A percentile compares a stretch with the other conserved stretches of the same genome.
Evolutionary conservation across 1,139 yeast genomes (phyloP).

Genomic region (Schizosaccharomyces versatilis): DNA sequence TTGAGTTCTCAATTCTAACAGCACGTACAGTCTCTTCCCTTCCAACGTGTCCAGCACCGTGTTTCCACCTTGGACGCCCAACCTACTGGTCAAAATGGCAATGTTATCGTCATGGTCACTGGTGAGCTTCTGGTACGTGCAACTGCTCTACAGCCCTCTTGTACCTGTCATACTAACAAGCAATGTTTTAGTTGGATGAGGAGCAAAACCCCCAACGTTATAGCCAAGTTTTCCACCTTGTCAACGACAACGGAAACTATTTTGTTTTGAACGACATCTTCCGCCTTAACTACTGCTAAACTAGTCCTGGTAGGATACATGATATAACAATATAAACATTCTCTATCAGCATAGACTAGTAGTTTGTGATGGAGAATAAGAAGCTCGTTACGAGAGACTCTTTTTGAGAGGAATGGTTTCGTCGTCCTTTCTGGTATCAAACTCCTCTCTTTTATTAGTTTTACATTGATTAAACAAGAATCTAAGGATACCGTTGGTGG

Average conservation of each 20-base stretch:
- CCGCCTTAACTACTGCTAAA: constrained; percentile 50
- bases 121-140: constrained; percentile 48
- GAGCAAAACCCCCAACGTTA: constrained; percentile 88
- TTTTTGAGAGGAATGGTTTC: too few relatives aligned
- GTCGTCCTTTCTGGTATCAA: too few relatives aligned
- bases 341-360: too few relatives aligned
- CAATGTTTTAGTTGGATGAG: constrained; percentile 37
- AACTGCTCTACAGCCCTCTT: neutral
- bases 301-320: neutral
- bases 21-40: constrained; percentile 39
- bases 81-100: constrained; percentile 70
- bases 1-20: neutral
- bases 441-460: too few relatives aligned
- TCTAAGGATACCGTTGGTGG: too few relatives aligned
- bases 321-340: too few relatives aligned
- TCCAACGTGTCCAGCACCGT: constrained; percentile 78
- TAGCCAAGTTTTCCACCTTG: constrained; percentile 90
- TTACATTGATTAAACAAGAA: too few relatives aligned
- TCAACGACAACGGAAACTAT: constrained; percentile 78
- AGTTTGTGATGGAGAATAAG: too few relatives aligned
- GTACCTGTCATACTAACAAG: neutral
- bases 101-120: constrained; percentile 91
- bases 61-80: constrained; percentile 92
- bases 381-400: too few relatives aligned
- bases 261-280: constrained; percentile 90